Evolutionary conservation across 2,329 filamentous ascomycete genomes (phyloP).

Genomic region (Trichoderma sp.): DNA sequence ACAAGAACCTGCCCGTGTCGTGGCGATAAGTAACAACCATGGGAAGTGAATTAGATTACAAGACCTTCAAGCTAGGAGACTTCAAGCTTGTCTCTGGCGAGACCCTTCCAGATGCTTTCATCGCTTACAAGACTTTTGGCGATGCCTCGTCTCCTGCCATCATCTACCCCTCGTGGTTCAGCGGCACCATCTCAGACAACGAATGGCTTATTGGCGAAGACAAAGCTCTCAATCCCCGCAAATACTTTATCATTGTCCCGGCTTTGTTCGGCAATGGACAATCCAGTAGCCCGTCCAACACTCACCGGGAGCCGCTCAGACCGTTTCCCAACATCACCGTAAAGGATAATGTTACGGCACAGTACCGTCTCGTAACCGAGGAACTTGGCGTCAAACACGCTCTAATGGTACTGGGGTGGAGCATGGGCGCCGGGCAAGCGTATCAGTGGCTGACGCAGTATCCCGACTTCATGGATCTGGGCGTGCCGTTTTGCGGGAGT

Average conservation of each 20-base stretch:
- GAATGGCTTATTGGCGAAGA: conserved; percentile 69
- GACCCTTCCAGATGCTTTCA: conserved; percentile 60
- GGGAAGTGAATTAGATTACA: conserved; percentile 12
- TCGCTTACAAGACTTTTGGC: conserved; percentile 77
- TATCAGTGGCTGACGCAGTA: conserved; percentile 52
- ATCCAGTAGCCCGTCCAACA: conserved; percentile 52
- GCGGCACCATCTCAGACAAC: conserved; percentile 62
- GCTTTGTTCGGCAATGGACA: conserved; percentile 54
- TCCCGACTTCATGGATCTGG: conserved; percentile 45
- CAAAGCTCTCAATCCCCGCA: conserved; percentile 59
- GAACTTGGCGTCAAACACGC: conserved; percentile 42
- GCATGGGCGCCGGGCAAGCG: conserved; percentile 54
- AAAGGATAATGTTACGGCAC: conserved; percentile 51
- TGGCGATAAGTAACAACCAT: not conserved
- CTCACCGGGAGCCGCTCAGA: conserved; percentile 26
- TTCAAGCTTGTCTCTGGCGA: conserved; percentile 64
- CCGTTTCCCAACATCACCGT: conserved; percentile 46
- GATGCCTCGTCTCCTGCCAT: conserved; percentile 60
- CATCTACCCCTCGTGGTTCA: conserved; percentile 75
- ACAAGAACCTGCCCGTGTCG: not conserved
- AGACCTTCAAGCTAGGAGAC: conserved; percentile 56
- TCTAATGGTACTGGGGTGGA: conserved; percentile 52
- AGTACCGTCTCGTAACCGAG: conserved; percentile 42
- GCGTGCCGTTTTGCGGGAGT: conserved; percentile 49
- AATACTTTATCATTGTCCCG: conserved; percentile 49